Evolutionary conservation across 2,329 filamentous ascomycete species (phyloP).

Genomic region (Acrocalymma vagum): DNA sequence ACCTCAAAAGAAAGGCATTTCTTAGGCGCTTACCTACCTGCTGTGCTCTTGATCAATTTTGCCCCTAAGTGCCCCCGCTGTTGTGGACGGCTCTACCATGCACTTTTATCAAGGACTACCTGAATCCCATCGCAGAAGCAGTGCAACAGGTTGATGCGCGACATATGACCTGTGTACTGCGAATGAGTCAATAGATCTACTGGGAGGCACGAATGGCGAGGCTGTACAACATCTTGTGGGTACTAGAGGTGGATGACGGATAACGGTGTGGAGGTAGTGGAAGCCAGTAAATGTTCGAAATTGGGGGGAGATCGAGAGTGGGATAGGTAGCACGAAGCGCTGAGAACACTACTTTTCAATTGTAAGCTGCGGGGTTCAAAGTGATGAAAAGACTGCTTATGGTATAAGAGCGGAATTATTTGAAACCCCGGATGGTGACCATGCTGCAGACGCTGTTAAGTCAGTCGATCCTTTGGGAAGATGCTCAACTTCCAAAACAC

Average conservation of each 20-base stretch:
- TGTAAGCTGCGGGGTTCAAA: conserved; percentile 41
- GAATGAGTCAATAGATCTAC: conserved; percentile 1
- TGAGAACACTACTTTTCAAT: conserved; percentile 12
- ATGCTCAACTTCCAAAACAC: conserved; percentile 42
- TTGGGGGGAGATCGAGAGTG: conserved; percentile 38
- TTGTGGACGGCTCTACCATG: too few species aligned
- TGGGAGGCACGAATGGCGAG: conserved; percentile 13
- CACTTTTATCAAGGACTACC: too few species aligned
- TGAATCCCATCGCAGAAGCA: background rate
- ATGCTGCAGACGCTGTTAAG: conserved; percentile 54
- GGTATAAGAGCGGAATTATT: background rate
- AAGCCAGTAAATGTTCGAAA: conserved; percentile 43
- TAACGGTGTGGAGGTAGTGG: conserved; percentile 12
- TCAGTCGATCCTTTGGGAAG: conserved; percentile 24
- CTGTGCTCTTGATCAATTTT: too few species aligned
- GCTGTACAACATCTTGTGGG: conserved; percentile 20
- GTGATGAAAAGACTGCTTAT: conserved; percentile 22
- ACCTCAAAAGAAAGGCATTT: too few species aligned
- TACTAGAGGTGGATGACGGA: conserved; percentile 16
- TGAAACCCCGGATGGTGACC: conserved; percentile 1
- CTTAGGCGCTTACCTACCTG: too few species aligned
- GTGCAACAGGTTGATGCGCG: background rate
- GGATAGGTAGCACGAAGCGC: conserved; percentile 30
- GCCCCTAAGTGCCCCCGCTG: too few species aligned
- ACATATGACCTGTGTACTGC: background rate